Evolutionary conservation across 257 asterid species (phyloP), one percentile per base, ranked within the genome.

Genomic region (Solanum chiquidenum): DNA sequence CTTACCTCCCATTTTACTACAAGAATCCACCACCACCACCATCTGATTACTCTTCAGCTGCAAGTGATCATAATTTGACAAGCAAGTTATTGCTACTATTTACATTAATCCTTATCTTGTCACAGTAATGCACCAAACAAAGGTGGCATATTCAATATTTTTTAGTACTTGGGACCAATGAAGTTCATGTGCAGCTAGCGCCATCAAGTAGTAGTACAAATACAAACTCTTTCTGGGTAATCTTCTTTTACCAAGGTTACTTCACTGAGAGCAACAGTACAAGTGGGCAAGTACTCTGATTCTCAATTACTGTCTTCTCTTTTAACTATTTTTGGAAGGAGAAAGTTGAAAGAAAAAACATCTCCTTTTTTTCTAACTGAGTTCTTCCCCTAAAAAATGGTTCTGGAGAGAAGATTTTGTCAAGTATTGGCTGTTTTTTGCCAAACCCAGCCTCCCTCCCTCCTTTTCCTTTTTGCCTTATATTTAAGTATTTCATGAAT

Each of bases 1-100:
- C 94, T 46, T 91, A 92, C 76, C 89, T 91, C n/a, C 93, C 93
- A 8, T 92, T 86, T 84, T 90, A 91, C 84, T 92, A 82, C 89
- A 72, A 40, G 84, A 86, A 86, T 82, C 92, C 93, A 27, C 91
- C 91, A 8, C 46, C 58, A 46, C 90, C 90, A 6, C 44, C 52
- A 4, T 27, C 55, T 11, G 83, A 34, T 25, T 60, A 72, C 38
- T 91, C 93, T n/a, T 34, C 87, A 13, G 90, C 85, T 27, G 85
- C 80, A 21, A 64, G 49, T 44, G 52, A 44, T 52, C 42, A 49
- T 46, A 18, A 29, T 49, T 27, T 31, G 29, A 80, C 85, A 29
- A 49, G 55, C 27, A 29, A 29, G 85, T 80, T 49, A 5, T 80
- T 49, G 9, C 2, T 46, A 9, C 20, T 46, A 5, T 3, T 29